Conservation (phyloP, 129 eudicot genomes). For the Logfia minima region DNA sequence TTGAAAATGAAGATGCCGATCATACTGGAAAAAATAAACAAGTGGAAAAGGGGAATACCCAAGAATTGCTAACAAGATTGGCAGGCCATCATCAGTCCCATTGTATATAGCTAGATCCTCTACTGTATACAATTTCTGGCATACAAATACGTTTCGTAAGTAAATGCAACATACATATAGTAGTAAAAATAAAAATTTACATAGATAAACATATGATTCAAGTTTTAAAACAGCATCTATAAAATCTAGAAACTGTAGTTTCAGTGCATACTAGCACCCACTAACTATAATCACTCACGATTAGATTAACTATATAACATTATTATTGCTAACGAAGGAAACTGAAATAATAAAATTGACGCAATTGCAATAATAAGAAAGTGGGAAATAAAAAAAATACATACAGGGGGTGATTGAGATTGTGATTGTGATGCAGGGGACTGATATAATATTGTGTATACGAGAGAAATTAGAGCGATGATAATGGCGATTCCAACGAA, state of each 20-base stretch:
- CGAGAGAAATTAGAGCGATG: constrained; percentile 52
- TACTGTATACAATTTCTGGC: constrained; percentile 64
- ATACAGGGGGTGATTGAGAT: constrained; percentile 17
- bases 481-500: constrained; percentile 55
- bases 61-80: constrained; percentile 75
- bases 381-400: constrained; percentile 3
- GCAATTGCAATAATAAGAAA: not conserved
- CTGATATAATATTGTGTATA: constrained; percentile 41
- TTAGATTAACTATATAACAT: too few relatives aligned
- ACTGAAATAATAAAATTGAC: too few relatives aligned
- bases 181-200: not conserved
- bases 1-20: not conserved
- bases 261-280: not conserved
- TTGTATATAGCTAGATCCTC: constrained; percentile 70
- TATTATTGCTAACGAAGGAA: not conserved
- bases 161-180: constrained; percentile 1
- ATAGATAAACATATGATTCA: not conserved
- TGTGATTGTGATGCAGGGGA: constrained; percentile 29
- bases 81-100: constrained; percentile 66
- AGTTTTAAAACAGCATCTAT: not conserved
- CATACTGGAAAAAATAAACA: not conserved
- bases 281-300: not conserved
- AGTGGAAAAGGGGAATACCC: constrained; percentile 49
- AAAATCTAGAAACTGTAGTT: not conserved
- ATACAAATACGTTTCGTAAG: constrained; percentile 9